Conservation (phyloP, 768 basidiomycete genomes). For the Psilocybe tampanensis region DNA sequence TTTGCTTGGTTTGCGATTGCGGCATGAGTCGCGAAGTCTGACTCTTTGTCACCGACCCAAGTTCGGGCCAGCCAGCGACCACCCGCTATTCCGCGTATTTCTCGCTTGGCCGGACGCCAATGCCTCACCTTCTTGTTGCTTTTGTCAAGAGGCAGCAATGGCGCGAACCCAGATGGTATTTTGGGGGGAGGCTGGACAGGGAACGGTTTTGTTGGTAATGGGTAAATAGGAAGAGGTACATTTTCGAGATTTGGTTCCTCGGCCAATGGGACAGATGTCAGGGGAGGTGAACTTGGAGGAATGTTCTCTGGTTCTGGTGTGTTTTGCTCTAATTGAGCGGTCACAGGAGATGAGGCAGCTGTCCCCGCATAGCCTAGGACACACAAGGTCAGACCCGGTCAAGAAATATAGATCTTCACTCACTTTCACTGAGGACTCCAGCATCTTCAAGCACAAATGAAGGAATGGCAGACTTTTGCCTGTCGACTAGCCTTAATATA, state of each 20-base stretch:
- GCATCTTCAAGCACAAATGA: slow-evolving; percentile 49
- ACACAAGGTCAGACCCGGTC: slow-evolving; percentile 7
- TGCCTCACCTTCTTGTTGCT: slow-evolving; percentile 61
- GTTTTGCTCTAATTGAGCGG: slow-evolving; percentile 46
- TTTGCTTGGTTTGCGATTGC: slow-evolving; percentile 30
- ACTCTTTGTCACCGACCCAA: slow-evolving; percentile 89
- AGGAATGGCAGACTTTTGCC: slow-evolving; percentile 33
- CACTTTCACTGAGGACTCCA: slow-evolving; percentile 66
- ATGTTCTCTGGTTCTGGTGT: slow-evolving; percentile 54
- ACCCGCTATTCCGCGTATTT: slow-evolving; percentile 81
- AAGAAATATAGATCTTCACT: slow-evolving; percentile 10
- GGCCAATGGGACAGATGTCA: slow-evolving; percentile 23
- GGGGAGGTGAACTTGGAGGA: slow-evolving; percentile 33
- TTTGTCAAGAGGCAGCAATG: slow-evolving; percentile 67
- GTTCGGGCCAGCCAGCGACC: slow-evolving; percentile 78
- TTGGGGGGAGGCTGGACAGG: slow-evolving; percentile 79
- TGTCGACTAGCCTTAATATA: slow-evolving; percentile 22
- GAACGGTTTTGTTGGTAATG: slow-evolving; percentile 82
- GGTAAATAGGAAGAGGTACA: slow-evolving; percentile 70
- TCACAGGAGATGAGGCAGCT: slow-evolving; percentile 71
- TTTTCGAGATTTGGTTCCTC: slow-evolving; percentile 55
- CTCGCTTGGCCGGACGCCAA: slow-evolving; percentile 76
- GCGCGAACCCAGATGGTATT: slow-evolving; percentile 74
- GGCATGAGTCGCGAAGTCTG: slow-evolving; percentile 52
- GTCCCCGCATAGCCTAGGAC: slow-evolving; percentile 62